Evolutionary conservation across 306 rosid genomes (phyloP).

Genomic region (Mucuna pruriens): DNA sequence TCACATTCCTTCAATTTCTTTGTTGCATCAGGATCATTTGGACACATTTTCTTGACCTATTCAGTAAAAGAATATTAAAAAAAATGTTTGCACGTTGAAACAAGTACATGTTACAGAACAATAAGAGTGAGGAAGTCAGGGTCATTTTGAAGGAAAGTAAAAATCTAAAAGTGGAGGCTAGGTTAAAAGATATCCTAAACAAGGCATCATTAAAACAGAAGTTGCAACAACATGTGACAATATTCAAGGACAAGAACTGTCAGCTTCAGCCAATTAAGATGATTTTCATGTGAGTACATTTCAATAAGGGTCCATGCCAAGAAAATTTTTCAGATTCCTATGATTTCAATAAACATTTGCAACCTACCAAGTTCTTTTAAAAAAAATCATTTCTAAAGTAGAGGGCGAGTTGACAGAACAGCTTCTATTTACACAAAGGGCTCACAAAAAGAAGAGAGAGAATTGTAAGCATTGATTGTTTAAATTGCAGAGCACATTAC

Average conservation of each 20-base stretch:
- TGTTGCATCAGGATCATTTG: conserved; percentile 89
- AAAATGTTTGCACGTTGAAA: conserved; percentile 7
- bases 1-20: conserved; percentile 97
- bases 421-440: conserved; percentile 5
- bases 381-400: not conserved
- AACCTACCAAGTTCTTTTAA: not conserved
- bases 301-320: conserved; percentile 12
- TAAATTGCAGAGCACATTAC: not conserved
- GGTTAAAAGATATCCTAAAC: conserved; percentile 10
- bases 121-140: not conserved
- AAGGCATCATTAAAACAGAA: not conserved
- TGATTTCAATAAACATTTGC: not conserved
- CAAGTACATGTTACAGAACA: not conserved
- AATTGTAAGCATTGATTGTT: not conserved
- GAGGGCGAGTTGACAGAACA: not conserved
- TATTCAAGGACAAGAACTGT: not conserved
- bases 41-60: conserved; percentile 86
- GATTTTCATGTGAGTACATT: conserved; percentile 16
- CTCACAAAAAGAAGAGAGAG: not conserved
- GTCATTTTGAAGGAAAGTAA: not conserved
- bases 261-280: conserved; percentile 6
- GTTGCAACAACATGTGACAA: not conserved
- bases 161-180: not conserved
- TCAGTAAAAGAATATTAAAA: conserved; percentile 36
- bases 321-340: conserved; percentile 13